Evolutionary conservation across 176 grass and related monocot genomes (phyloP), one percentile per base, ranked within the genome.

Genomic region (Triticum monococcum): DNA sequence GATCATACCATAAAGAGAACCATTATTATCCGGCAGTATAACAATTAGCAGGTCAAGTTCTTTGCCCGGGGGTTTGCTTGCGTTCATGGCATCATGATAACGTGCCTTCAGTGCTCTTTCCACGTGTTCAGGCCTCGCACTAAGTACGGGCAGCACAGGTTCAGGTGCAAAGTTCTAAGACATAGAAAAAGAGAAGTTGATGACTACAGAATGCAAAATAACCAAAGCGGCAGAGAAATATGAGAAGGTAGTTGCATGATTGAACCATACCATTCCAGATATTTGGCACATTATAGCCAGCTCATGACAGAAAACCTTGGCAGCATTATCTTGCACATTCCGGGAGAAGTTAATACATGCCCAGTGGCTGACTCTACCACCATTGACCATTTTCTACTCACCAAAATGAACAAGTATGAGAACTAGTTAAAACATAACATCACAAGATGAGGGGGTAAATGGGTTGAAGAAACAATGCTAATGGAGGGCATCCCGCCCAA

Each of bases 41-140:
- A 91, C 93, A 89, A 98, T 95, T 50, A 98, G 88, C 61, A 98
- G 88, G 64, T 98, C 96, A 70, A 92, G 90, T 77, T 95, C 95
- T 84, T 74, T 95, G 36, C 79, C 78, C 57, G 88, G 86, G 37
- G 89, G 83, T 81, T 86, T 90, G 54, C 94, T 79, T 81, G 68
- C 64, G 78, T 79, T 95, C 93, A 94, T 98, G 10, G 88, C 93
- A 82, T 98, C 91, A 41, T 93, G 91, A 89, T 94, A 95, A 16
- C 86, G 88, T 26, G 83, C 86, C 73, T 98, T 98, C 46, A 95
- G 67, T 69, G 90, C 89, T 85, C 91, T 93, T 75, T 98, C 96
- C 43, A 98, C 91, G 14, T 92, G 91, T 68, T 98, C 93, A 77
- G 93, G 93, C 37, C 93, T 85, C 45, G 93, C 81, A 86, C 88